A percentile compares a stretch with the other conserved stretches of the same genome.
Evolutionary conservation across 306 rosid genomes (phyloP).

Genomic region (Datisca glomerata): DNA sequence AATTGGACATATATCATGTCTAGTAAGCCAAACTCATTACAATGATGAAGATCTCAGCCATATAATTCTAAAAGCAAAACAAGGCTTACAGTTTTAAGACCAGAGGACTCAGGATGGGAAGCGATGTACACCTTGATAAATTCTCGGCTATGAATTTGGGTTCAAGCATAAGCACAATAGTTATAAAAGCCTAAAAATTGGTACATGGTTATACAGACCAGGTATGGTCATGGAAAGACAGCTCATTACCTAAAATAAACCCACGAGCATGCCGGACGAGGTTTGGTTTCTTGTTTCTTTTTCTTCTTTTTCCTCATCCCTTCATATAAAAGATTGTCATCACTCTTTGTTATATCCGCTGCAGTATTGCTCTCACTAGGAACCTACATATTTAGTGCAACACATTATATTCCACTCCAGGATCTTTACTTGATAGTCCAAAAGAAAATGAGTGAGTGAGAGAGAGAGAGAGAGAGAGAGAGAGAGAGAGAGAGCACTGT

Average conservation of each 20-base stretch:
- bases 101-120: slow-evolving; percentile 34
- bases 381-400: slow-evolving; percentile 7
- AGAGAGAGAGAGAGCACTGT: too few relatives aligned
- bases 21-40: too few relatives aligned
- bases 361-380: slow-evolving; percentile 5
- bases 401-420: too few relatives aligned
- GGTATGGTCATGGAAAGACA: background rate
- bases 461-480: too few relatives aligned
- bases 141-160: slow-evolving; percentile 16
- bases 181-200: slow-evolving; percentile 1
- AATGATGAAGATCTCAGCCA: too few relatives aligned
- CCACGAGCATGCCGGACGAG: slow-evolving; percentile 37
- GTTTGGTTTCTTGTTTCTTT: slow-evolving; percentile 14
- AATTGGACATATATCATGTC: background rate
- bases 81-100: slow-evolving; percentile 30
- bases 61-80: slow-evolving; percentile 5
- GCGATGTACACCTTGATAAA: slow-evolving; percentile 25
- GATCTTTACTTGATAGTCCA: too few relatives aligned
- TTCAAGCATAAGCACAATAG: background rate
- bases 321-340: slow-evolving; percentile 5
- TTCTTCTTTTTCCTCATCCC: slow-evolving; percentile 17
- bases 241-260: slow-evolving; percentile 25
- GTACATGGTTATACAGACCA: background rate
- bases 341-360: slow-evolving; percentile 12
- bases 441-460: too few relatives aligned